Evolutionary conservation across 2,329 filamentous ascomycete genomes (phyloP), one percentile per base, ranked within the genome.

Genomic region (Ceratocystis lukuohia): DNA sequence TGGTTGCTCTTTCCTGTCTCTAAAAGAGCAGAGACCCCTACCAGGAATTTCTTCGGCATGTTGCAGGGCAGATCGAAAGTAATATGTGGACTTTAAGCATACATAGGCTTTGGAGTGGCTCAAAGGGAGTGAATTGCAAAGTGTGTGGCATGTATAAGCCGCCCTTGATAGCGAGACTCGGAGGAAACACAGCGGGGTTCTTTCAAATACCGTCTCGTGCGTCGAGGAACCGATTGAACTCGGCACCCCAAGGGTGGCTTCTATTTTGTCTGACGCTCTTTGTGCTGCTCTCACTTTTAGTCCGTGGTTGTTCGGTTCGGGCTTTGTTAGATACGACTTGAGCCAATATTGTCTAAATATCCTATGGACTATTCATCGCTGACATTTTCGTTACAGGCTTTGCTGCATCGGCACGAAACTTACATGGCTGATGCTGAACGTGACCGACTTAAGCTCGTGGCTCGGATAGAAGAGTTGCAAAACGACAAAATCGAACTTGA

Each of bases 351-450:
- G 28, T 12, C 61, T 12, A 41, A 41, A 15, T 12, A 28, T 15
- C 15, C 28, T 6, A 70, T 71, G 68, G 69, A 73, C 28, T 17
- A 30, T 68, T 79, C 80, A 70, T 82, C 81, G 78, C 88, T 95
- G 77, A 95, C 85, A 65, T 88, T 84, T 76, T 79, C 82, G 65
- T 76, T 88, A 68, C 86, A 97, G 94, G 91, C 91, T 68, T 82
- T 99, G 66, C 84, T 99, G 53, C 85, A 88, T 70, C 88, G 93
- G 72, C 92, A 99, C 82, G 92, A 97, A 79, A 86, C 89, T 68
- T 96, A 96, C 76, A 93, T 96, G 82, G 87, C 87, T 71, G 91
- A 96, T 75, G 91, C 92, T 68, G 91, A 96, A 79, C 85, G 86
- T 71, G 91, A 96, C 74, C 88, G 92, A 68, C 78, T 81, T 69